Evolutionary conservation across 2,329 filamentous ascomycete genomes (phyloP), one percentile per base, ranked within the genome.

Genomic region (Leptoxyphium fumago): DNA sequence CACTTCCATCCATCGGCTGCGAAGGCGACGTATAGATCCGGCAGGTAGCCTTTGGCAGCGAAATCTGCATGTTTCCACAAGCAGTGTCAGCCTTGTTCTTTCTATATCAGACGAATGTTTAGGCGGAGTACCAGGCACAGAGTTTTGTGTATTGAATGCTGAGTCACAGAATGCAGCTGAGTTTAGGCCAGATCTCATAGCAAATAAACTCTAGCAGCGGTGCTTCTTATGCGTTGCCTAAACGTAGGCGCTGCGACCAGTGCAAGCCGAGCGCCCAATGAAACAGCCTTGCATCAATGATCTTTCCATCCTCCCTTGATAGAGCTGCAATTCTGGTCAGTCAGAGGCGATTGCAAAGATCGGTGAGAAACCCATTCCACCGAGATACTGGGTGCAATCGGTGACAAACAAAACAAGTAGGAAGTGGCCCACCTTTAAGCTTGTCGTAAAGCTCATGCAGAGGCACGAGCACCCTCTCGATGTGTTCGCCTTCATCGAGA

Each of bases 211-310:
- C 21, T 26, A 7, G 7, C 21, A 26, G 4, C 21, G 21, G 21
- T 36, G 21, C 4, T 4, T 18, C 14, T 18, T 13, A 72, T 58
- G 48, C 60, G 54, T 51, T 47, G 46, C 52, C 51, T 41, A 54
- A 40, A 40, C 49, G 50, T n/a, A 60, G 49, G 41, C 54, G 55
- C 32, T 53, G 46, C 45, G 52, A 54, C 56, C 56, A 74, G 45
- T 73, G 63, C 58, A 76, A 68, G 5, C 74, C 75, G 2, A 72
- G 70, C 13, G 75, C 74, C 64, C 74, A 78, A 57, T 78, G 74
- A 54, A 73, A 76, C 46, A 78, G 58, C 65, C 58, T 52, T 5
- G 73, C 74, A 46, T 74, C 71, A 9, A 78, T 70, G 1, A 72
- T 59, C 48, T 63, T 69, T 54, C 73, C 70, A 10, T 74, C 67